These are phyloP conservation scores for Sphaerosporella brunnea DNA, from an alignment of 495 filamentous ascomycete species.

Conservation along the genomic window DNA sequence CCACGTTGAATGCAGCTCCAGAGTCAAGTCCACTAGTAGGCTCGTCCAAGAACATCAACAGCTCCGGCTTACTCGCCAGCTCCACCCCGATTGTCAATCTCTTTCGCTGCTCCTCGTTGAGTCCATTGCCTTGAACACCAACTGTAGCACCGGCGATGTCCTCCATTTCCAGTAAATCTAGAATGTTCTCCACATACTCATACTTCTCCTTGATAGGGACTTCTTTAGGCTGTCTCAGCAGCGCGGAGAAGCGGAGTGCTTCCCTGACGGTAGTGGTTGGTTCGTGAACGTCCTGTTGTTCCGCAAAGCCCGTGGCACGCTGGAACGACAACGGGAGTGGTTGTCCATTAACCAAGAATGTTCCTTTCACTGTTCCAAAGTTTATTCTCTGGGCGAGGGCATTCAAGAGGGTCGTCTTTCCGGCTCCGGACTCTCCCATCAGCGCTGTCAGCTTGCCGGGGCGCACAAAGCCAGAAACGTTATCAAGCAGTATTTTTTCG, in stretches of 20 bases:
- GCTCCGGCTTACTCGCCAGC: slow-evolving; percentile 45
- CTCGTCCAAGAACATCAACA: slow-evolving; percentile 61
- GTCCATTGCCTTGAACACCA: slow-evolving; percentile 35
- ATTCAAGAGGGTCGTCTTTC: slow-evolving; percentile 41
- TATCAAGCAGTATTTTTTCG: slow-evolving; percentile 39
- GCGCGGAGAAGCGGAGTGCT: slow-evolving; percentile 41
- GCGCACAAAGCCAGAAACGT: slow-evolving; percentile 52
- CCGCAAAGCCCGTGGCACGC: slow-evolving; percentile 37
- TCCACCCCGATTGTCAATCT: slow-evolving; percentile 52
- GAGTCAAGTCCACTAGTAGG: slow-evolving; percentile 48
- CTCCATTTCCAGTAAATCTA: slow-evolving; percentile 40
- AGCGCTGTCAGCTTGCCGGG: slow-evolving; percentile 55
- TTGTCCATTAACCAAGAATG: slow-evolving; percentile 39
- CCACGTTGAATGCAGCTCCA: slow-evolving; percentile 45
- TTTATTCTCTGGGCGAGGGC: slow-evolving; percentile 38
- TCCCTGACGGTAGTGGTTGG: slow-evolving; percentile 44
- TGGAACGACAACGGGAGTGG: slow-evolving; percentile 25
- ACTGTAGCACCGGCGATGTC: slow-evolving; percentile 39
- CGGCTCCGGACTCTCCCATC: slow-evolving; percentile 31
- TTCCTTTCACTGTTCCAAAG: slow-evolving; percentile 35
- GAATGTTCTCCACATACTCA: slow-evolving; percentile 41
- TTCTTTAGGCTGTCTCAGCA: slow-evolving; percentile 37
- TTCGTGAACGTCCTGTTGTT: slow-evolving; percentile 46
- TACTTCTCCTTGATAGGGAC: slow-evolving; percentile 39
- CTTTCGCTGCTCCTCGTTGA: slow-evolving; percentile 46